Evolutionary conservation across 2,329 filamentous ascomycete species (phyloP), one percentile per base, ranked within the genome.

Genomic region (Beauveria scarabaeidicola): DNA sequence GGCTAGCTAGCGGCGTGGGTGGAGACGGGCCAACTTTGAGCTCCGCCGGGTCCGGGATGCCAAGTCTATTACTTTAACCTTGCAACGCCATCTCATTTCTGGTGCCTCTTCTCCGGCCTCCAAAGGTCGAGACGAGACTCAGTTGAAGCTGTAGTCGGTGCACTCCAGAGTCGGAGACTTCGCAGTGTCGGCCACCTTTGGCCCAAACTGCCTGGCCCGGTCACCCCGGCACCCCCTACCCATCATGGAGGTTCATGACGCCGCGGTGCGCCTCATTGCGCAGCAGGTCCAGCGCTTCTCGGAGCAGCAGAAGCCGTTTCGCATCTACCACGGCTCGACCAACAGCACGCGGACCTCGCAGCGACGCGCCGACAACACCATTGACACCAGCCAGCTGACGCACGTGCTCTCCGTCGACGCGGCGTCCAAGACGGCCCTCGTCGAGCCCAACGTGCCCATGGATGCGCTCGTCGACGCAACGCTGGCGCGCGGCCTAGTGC

Each of bases 281-380:
- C 66, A 69, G 36, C 71, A 75, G 23, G 72, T 82, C 36, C 70
- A 70, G 61, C 66, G 74, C 5, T 81, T 82, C 64, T 69, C 77
- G 56, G 66, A 70, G 3, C 68, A 65, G 8, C 70, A 74, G 61
- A 70, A 76, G 67, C 81, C 86, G 2, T 91, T 89, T 72, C 81
- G 87, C n/a, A 86, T 91, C 68, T 88, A 85, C 66, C 88, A 91
- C 72, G 89, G 89, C 62, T 85, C 86, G 0, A 91, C 88, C 27
- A 91, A 90, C 74, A 89, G 84, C 71, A 91, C 89, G 41, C 84
- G 89, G 8, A 79, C 80, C 27, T 78, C 78, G 8, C 73, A 75
- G 21, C 77, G 77, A 32, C 72, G 71, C 50, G 68, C 71, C 13
- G 77, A 78, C 68, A 82, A 81, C 65, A 81, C 84, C 10, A 77